Evolutionary conservation across 1,284 basidiomycete species (phyloP).

Genomic region (Trichosporon sp.): DNA sequence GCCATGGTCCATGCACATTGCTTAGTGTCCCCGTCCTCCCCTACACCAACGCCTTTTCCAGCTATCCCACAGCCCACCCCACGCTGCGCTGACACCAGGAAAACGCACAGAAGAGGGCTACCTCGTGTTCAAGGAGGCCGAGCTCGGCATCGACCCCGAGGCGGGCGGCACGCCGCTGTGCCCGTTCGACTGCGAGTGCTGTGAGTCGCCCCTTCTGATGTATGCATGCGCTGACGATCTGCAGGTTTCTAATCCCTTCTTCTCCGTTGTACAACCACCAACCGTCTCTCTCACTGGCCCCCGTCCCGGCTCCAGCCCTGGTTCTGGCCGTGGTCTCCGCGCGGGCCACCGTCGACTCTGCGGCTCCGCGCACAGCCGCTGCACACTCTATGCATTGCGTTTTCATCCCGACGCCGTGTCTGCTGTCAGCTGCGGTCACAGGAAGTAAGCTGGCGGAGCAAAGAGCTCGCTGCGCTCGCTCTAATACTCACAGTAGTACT

Average conservation of each 20-base stretch:
- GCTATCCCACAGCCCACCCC: no score
- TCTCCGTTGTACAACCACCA: conserved; percentile 17
- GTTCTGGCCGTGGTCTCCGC: no score
- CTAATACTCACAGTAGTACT: conserved; percentile 76
- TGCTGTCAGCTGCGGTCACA: conserved; percentile 8
- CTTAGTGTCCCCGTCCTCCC: no score
- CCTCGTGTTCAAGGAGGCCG: conserved; percentile 77
- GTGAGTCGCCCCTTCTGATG: no score
- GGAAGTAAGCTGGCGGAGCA: not conserved
- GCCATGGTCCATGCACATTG: no score
- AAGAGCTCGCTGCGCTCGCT: not conserved
- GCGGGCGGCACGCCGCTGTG: conserved; percentile 63
- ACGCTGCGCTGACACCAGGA: conserved; percentile 57
- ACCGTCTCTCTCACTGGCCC: not conserved
- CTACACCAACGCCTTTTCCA: no score
- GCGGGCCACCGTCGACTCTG: no score
- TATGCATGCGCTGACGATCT: conserved; percentile 19
- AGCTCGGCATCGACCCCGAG: conserved; percentile 66
- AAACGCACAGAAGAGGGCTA: conserved; percentile 79
- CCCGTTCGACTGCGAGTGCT: conserved; percentile 79
- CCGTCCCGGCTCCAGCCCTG: no score
- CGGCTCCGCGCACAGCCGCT: not conserved
- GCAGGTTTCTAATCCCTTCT: conserved; percentile 53
- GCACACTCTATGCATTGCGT: not conserved
- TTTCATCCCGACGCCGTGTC: conserved; percentile 10